Conservation (phyloP, 352 stramenopile genomes). For the Poterioochromonas sp. region DNA sequence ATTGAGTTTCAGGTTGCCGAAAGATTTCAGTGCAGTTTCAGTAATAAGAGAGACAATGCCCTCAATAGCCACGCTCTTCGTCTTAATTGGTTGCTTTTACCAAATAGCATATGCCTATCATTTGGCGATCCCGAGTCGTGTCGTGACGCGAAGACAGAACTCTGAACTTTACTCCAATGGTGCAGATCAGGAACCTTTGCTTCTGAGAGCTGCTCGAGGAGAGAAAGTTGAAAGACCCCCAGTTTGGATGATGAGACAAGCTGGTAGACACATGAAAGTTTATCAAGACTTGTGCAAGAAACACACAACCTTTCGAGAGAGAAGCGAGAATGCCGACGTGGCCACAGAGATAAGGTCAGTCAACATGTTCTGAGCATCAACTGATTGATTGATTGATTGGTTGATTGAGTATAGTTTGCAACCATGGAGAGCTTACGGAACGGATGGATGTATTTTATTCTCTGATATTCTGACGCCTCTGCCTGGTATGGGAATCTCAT, state of each 20-base stretch:
- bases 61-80: too few species aligned
- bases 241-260: conserved; percentile 80
- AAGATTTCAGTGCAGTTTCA: too few species aligned
- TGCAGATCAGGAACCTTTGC: conserved; percentile 54
- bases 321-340: conserved; percentile 28
- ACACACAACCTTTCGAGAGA: conserved; percentile 10
- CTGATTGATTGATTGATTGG: neutral
- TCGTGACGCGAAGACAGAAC: too few species aligned
- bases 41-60: too few species aligned
- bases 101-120: too few species aligned
- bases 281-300: conserved; percentile 27
- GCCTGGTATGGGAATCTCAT: conserved; percentile 66
- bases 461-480: conserved; percentile 73
- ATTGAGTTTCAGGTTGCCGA: too few species aligned
- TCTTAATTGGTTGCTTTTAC: too few species aligned
- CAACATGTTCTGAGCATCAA: neutral
- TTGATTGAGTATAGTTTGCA: conserved; percentile 45
- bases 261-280: conserved; percentile 62
- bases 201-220: conserved; percentile 60
- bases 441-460: conserved; percentile 74
- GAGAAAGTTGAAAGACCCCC: conserved; percentile 66
- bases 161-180: too few species aligned
- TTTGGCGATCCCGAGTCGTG: too few species aligned
- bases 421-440: conserved; percentile 68
- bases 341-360: conserved; percentile 30